phyloP scores from a whole-genome alignment of 2,329 filamentous ascomycete genomes.

The Pseudogymnoascus pannorum region DNA sequence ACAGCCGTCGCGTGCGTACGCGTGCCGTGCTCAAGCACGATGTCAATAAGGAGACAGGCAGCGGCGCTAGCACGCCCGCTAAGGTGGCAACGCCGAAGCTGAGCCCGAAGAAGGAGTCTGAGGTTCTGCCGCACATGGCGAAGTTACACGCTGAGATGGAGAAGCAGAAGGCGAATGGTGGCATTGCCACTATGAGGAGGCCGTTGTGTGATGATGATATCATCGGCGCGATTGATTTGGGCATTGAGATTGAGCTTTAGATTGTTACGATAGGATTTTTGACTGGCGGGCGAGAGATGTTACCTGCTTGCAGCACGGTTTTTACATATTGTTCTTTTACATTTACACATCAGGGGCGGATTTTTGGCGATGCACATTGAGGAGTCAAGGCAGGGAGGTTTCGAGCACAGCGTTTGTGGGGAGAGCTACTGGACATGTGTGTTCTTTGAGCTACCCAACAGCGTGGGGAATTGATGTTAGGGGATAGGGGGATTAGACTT shows the following conservation, averaged over 20 bases:
- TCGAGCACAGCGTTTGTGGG: background rate
- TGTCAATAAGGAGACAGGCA: slow-evolving; percentile 41
- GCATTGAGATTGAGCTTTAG: slow-evolving; percentile 70
- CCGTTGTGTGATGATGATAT: slow-evolving; percentile 87
- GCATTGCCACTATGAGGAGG: slow-evolving; percentile 65
- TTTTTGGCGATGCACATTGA: background rate
- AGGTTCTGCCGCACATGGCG: slow-evolving; percentile 43
- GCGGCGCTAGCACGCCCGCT: slow-evolving; percentile 44
- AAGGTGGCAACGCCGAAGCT: slow-evolving; percentile 39
- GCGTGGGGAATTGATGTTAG: background rate
- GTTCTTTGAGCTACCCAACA: background rate
- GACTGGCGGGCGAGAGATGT: background rate
- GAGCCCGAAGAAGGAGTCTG: slow-evolving; percentile 35
- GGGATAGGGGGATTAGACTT: background rate
- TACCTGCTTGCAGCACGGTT: background rate
- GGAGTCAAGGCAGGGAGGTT: background rate
- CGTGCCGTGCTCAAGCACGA: slow-evolving; percentile 63
- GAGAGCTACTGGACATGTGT: background rate
- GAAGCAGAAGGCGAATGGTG: slow-evolving; percentile 27
- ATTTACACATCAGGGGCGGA: background rate
- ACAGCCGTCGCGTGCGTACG: slow-evolving; percentile 56
- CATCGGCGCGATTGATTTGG: slow-evolving; percentile 80
- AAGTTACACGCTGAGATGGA: slow-evolving; percentile 47
- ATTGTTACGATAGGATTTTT: background rate
- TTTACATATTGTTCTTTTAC: slow-evolving; percentile 1